These are phyloP conservation scores for Suillus sp. DNA, from an alignment of 768 basidiomycete species.

Conservation along the genomic window DNA sequence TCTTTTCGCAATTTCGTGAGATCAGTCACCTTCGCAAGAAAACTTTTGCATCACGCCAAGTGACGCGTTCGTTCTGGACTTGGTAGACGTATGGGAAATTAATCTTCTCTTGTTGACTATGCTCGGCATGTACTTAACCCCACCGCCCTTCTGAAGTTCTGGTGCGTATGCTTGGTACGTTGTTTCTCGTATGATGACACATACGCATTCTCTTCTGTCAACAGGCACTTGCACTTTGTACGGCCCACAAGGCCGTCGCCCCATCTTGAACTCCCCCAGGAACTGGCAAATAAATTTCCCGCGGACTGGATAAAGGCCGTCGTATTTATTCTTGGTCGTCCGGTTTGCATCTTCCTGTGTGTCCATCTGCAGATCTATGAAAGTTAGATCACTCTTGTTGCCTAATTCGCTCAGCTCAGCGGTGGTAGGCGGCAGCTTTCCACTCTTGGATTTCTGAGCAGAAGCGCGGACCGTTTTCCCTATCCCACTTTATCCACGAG, in stretches of 20 bases:
- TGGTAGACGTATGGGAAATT: constrained; percentile 1
- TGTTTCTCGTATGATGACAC: background rate
- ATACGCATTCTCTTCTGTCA: too few relatives aligned
- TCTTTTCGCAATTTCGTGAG: background rate
- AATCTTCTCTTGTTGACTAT: background rate
- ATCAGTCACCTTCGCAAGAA: background rate
- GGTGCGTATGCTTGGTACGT: background rate
- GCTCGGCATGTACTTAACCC: background rate
- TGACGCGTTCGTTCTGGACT: background rate
- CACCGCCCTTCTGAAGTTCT: background rate
- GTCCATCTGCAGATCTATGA: constrained; percentile 2
- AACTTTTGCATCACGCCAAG: constrained; percentile 1
- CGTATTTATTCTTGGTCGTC: background rate
- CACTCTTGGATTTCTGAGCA: background rate
- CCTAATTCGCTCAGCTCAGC: background rate
- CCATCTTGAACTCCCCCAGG: background rate
- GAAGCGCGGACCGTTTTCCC: background rate
- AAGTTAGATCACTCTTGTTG: background rate
- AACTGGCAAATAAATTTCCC: constrained; percentile 2
- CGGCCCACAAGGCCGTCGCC: background rate
- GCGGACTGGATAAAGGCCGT: constrained; percentile 1
- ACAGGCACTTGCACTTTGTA: background rate
- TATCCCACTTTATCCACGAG: constrained; percentile 1
- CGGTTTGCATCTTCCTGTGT: background rate
- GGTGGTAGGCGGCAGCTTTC: background rate